Base-by-base conservation (phyloP, 495 filamentous ascomycete species). In the Chaetomium fimeti region DNA sequence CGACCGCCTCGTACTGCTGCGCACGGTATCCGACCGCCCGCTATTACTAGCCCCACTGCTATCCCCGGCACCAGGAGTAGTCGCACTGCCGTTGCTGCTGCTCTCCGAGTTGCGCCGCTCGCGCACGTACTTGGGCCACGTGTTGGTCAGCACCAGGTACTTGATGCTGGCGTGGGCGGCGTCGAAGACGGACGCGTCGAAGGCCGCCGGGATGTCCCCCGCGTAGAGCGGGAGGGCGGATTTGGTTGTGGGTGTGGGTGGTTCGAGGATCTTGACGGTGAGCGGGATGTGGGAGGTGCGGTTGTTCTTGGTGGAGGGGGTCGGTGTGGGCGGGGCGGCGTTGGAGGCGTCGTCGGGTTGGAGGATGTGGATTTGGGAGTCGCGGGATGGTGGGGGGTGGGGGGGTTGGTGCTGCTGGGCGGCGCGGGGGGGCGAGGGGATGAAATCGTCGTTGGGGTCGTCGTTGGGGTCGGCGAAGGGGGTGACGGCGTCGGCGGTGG, bases 81-180 rank as follows among this genome's bases (percentile, higher is more conserved):
- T n/a, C n/a, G n/a, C 48, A 11, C 32, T 18, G 15, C 48, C 7
- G 49, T 5, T 24, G 24, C 4, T 11, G 16, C 6, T 20, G 24
- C 13, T 6, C 51, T 74, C 72, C 8, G 66, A 72, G 51, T 47
- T 66, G 24, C 74, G 65, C 32, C 71, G 49, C 59, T 75, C 74
- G 24, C 70, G 63, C 18, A 88, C 80, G 48, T 86, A 88, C 72
- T 87, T 87, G 27, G 84, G 84, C 87, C 87, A 90, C 12, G 87
- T 89, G 69, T 89, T 89, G 7, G 84, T 87, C 62, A 87, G 79
- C 2, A 90, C 87, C 22, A 89, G 77, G 66, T 88, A 87, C 75
- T 87, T 89, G 76, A 89, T 84, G 60, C 82, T 84, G 43, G 76
- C 70, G 71, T 88, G 81, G 0, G 87, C 86, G 1, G 71, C 77